Percentiles rank a stretch among this genome's conserved stretches.
These are phyloP conservation scores for Solanum medicagineum DNA, from an alignment of 257 asterid species.

Conservation along the genomic window DNA sequence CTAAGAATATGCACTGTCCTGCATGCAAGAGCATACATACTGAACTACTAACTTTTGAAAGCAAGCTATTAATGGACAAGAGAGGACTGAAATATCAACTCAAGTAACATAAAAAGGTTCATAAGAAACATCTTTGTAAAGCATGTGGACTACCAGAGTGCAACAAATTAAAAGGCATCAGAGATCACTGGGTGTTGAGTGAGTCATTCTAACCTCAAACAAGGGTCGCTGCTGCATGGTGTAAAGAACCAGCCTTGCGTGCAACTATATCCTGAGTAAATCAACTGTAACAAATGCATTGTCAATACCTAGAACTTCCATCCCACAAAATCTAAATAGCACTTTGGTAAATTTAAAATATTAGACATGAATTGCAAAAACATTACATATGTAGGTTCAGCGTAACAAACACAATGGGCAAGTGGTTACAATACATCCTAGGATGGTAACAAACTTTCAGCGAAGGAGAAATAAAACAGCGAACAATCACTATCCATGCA, in stretches of 20 bases:
- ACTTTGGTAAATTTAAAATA: neutral
- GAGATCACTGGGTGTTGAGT: neutral
- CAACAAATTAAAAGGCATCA: neutral
- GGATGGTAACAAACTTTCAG: neutral
- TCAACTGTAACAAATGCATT: slow-evolving; percentile 32
- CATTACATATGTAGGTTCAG: neutral
- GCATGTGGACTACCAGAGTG: neutral
- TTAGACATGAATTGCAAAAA: neutral
- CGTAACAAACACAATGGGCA: neutral
- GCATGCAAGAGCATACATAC: neutral
- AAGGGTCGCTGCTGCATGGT: slow-evolving; percentile 75
- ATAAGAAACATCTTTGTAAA: neutral
- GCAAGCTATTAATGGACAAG: neutral
- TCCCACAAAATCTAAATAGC: neutral
- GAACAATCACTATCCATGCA: neutral
- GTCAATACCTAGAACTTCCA: neutral
- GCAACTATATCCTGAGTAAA: slow-evolving; percentile 90
- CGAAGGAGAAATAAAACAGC: neutral
- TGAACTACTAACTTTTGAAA: neutral
- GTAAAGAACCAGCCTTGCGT: slow-evolving; percentile 92
- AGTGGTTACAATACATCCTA: neutral
- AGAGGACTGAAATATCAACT: neutral
- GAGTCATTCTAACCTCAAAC: slow-evolving; percentile 51
- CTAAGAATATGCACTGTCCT: neutral
- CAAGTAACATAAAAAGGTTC: neutral